Base-by-base conservation (phyloP, 176 grass and related monocot species). In the Oryza rufipogon region DNA sequence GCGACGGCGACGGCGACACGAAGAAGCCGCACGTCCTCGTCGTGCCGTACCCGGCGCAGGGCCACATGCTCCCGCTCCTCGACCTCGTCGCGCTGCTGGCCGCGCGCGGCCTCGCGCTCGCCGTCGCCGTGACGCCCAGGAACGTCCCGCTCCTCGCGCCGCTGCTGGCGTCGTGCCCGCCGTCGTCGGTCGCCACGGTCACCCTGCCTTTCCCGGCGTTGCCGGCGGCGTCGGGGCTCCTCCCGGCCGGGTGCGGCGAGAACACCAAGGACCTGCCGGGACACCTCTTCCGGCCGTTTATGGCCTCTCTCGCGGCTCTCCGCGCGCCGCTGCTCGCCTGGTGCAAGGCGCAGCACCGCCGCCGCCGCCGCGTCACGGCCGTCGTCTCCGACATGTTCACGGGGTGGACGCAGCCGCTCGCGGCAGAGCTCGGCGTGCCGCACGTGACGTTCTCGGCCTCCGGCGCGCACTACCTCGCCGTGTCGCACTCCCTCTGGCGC, bases 331-430 rank as follows among this genome's bases (percentile, higher is more conserved):
- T 89, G 34, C 84, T 77, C 23, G 11, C 30, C 8, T 89, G 91
- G 91, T 76, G 76, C 66, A n/a, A 60, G 25, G 74, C 60, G 1
- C 77, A 73, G 49, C 20, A 32, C 25, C 81, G 2, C 30, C 69
- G 80, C 20, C 20, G 48, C 34, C 81, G 2, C 30, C 69, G 80
- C 20, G 76, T 92, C 54, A 81, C 86, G 6, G 76, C 73, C 30
- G 79, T 96, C 71, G 17, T 93, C 66, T 93, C 94, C n/a, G 91
- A 96, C 51, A 26, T 89, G 7, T 93, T 96, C 75, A 72, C 80
- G 4, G 91, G 94, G 47, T 96, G 94, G 91, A 87, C 88, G n/a
- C 86, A 64, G 44, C 88, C 80, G 25, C 81, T 93, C 7, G 86
- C 88, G 2, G 58, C 25, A 36, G 83, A 96, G 11, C 81, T 91